Conservation (phyloP, 2,329 filamentous ascomycete genomes). For the Sporothrix inflata region DNA sequence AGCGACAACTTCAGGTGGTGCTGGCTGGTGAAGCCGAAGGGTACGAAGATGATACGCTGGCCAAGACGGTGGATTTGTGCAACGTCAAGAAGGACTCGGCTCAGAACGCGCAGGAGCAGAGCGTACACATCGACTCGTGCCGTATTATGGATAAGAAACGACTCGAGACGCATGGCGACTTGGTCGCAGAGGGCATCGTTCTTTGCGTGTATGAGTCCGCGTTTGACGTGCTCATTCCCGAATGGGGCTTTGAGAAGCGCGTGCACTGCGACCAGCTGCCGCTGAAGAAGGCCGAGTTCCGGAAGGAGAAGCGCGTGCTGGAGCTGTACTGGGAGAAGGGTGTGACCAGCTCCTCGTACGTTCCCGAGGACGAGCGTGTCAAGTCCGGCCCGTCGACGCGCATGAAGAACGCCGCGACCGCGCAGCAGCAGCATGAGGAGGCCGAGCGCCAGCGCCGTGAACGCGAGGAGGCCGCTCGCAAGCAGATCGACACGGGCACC, state of each 20-base stretch:
- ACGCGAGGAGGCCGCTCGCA: conserved; percentile 85
- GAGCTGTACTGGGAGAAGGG: conserved; percentile 99
- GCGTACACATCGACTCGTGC: conserved; percentile 97
- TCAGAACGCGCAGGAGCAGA: conserved; percentile 96
- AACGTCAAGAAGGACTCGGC: conserved; percentile 99
- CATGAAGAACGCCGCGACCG: conserved; percentile 73
- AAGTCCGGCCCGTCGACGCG: conserved; percentile 74
- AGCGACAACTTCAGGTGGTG: conserved; percentile 88
- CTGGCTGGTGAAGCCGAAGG: conserved; percentile 84
- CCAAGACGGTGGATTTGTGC: conserved; percentile 91
- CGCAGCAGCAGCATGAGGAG: conserved; percentile 80
- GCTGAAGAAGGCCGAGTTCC: conserved; percentile 98
- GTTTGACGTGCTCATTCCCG: conserved; percentile 96
- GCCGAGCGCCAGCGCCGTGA: conserved; percentile 71
- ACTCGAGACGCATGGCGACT: conserved; percentile 82
- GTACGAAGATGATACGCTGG: conserved; percentile 81
- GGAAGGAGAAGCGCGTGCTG: conserved; percentile 91
- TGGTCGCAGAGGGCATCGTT: conserved; percentile 94
- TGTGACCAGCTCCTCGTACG: conserved; percentile 90
- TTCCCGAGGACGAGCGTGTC: conserved; percentile 94
- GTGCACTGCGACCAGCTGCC: conserved; percentile 98
- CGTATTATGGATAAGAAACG: conserved; percentile 92
- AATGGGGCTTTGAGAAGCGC: conserved; percentile 98
- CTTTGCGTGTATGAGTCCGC: conserved; percentile 98
- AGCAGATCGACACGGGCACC: conserved; percentile 92